These are phyloP conservation scores for Pestalotiopsis sp. DNA, from an alignment of 2,329 filamentous ascomycete species.

Conservation along the genomic window DNA sequence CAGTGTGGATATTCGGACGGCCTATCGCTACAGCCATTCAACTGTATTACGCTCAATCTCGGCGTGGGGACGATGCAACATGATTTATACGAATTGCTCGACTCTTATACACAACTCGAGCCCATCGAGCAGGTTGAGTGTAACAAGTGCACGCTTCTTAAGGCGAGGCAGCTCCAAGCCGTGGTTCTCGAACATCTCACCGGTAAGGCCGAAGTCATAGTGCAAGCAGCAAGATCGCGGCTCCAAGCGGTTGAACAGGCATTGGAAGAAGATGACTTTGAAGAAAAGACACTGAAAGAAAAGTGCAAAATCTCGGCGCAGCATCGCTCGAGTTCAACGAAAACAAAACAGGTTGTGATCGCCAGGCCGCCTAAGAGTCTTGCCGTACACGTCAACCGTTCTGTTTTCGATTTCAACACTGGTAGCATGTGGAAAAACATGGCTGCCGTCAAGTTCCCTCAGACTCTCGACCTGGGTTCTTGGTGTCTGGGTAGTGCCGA, in stretches of 20 bases:
- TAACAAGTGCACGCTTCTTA: constrained; percentile 81
- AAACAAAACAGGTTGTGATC: constrained; percentile 87
- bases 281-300: constrained; percentile 64
- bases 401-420: constrained; percentile 83
- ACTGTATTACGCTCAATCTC: constrained; percentile 85
- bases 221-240: constrained; percentile 54
- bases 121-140: constrained; percentile 89
- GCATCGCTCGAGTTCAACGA: constrained; percentile 74
- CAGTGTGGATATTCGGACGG: constrained; percentile 86
- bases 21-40: constrained; percentile 88
- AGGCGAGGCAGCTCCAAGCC: constrained; percentile 48
- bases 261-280: constrained; percentile 78
- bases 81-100: constrained; percentile 76
- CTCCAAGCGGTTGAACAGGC: constrained; percentile 69
- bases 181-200: constrained; percentile 45
- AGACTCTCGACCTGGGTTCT: constrained; percentile 71
- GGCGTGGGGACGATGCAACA: constrained; percentile 63
- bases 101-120: constrained; percentile 84
- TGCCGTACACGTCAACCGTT: constrained; percentile 87
- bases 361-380: constrained; percentile 80
- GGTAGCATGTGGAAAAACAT: constrained; percentile 82
- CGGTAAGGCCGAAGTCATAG: constrained; percentile 45
- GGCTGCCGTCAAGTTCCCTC: constrained; percentile 76
- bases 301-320: constrained; percentile 69
- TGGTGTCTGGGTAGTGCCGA: constrained; percentile 76